Percentiles rank a stretch among this genome's conserved stretches.
These are phyloP conservation scores for Auriscalpium vulgare DNA, from an alignment of 768 basidiomycete genomes.

Conservation along the genomic window DNA sequence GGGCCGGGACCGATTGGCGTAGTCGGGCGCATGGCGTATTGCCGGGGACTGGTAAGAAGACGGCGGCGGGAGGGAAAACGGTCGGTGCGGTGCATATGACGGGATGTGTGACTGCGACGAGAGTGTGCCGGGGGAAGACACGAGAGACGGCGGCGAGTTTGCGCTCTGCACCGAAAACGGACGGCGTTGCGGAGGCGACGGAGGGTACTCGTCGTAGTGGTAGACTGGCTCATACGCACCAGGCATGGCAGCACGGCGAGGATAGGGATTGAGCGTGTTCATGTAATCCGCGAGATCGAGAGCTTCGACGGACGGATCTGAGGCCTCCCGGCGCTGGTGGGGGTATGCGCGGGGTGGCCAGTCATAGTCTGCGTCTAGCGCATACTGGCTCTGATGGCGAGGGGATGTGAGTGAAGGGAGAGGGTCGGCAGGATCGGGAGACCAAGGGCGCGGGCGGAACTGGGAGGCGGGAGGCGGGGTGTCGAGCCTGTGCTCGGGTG, in stretches of 20 bases:
- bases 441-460: slow-evolving; percentile 54
- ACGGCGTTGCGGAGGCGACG: slow-evolving; percentile 19
- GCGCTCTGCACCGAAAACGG: slow-evolving; percentile 25
- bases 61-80: slow-evolving; percentile 43
- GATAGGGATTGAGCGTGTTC: slow-evolving; percentile 20
- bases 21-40: slow-evolving; percentile 17
- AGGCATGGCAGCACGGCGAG: no score
- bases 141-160: slow-evolving; percentile 17
- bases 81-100: slow-evolving; percentile 25
- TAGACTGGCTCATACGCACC: slow-evolving; percentile 14
- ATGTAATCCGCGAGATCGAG: slow-evolving; percentile 70
- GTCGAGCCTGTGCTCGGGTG: slow-evolving; percentile 34
- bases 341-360: slow-evolving; percentile 11
- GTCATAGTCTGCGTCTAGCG: slow-evolving; percentile 15
- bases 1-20: neutral
- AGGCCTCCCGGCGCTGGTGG: slow-evolving; percentile 33
- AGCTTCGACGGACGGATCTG: slow-evolving; percentile 62
- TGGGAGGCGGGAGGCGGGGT: slow-evolving; percentile 43
- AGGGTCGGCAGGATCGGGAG: slow-evolving; percentile 48
- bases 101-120: slow-evolving; percentile 26
- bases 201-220: slow-evolving; percentile 26
- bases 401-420: slow-evolving; percentile 24
- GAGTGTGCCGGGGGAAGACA: slow-evolving; percentile 8
- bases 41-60: neutral
- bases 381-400: slow-evolving; percentile 14